Evolutionary conservation across 306 rosid species (phyloP), one percentile per base, ranked within the genome.

Genomic region (Medicago arabica): DNA sequence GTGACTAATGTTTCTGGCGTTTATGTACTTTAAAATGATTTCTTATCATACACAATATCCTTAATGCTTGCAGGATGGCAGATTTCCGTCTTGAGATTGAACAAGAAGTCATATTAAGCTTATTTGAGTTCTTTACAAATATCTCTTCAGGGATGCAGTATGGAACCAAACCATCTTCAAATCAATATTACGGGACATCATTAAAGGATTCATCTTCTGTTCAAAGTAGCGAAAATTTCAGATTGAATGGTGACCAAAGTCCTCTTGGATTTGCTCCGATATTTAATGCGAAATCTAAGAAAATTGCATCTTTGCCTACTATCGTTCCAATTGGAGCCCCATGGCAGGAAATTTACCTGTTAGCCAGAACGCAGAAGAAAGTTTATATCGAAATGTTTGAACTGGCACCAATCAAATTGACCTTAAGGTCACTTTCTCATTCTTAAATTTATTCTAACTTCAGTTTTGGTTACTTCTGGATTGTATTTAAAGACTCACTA

Each of bases 301-400:
- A 43, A 17, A 74, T 67, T 75, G 75, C 67, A 23, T 80, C 87
- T 38, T 80, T 90, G 55, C 97, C 96, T 86, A 81, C 88, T 18
- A 71, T 92, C 28, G 84, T 90, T 86, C 97, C 97, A 44, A 92
- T 95, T 76, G 98, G 98, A 75, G 93, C 98, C 78, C 97, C 97
- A 19, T 95, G 97, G 98, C 98, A 95, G 85, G 86, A 92, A 80
- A 92, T 95, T 69, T 86, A 87, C 82, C 91, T 90, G 78, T 75
- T 90, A 80, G 96, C 98, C 34, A 87, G 96, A 90, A 89, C 88
- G 69, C 96, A 92, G 81, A 90, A 85, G 85, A 95, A 95, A 86
- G 86, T 95, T 57, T 95, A 90, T 77, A 82, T 95, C 25, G 96
- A 95, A 86, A 64, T 88, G 80, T 87, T 95, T 83, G 96, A 95